These are phyloP conservation scores for Blastobotrys americana DNA, from an alignment of 805 yeast genomes.

Conservation along the genomic window DNA sequence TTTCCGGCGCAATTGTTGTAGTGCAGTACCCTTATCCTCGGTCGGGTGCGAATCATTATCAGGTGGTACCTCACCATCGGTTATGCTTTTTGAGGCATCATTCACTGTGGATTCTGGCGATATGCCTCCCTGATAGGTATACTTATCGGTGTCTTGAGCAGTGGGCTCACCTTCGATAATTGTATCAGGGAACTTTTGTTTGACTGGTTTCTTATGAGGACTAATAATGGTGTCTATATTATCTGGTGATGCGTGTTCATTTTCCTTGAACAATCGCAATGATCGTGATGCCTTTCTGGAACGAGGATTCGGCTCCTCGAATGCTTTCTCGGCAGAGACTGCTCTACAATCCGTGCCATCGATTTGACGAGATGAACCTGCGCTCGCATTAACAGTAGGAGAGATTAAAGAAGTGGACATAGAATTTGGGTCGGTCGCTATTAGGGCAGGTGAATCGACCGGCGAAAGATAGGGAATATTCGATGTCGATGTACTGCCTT, in stretches of 20 bases:
- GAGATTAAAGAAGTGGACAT: too few relatives aligned
- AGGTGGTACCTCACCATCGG: neutral
- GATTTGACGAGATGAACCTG: too few relatives aligned
- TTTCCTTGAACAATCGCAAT: constrained; percentile 31
- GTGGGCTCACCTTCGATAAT: neutral
- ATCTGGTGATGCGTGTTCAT: constrained; percentile 14
- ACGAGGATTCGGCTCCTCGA: constrained; percentile 10
- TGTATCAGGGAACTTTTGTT: neutral
- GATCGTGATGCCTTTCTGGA: constrained; percentile 36
- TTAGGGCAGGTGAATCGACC: constrained; percentile 4
- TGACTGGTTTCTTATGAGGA: neutral
- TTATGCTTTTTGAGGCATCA: neutral
- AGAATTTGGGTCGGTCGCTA: too few relatives aligned
- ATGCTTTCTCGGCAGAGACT: too few relatives aligned
- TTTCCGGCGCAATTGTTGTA: constrained; percentile 6
- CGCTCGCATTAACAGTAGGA: too few relatives aligned
- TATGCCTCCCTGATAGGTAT: neutral
- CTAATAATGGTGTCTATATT: neutral
- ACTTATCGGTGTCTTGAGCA: neutral
- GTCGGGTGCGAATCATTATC: neutral
- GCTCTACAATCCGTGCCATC: too few relatives aligned
- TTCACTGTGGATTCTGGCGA: neutral
- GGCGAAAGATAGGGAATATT: constrained; percentile 7
- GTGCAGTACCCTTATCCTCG: neutral
- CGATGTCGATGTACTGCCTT: neutral